phyloP scores from a whole-genome alignment of 768 basidiomycete genomes.

The Leccinum boreale region DNA sequence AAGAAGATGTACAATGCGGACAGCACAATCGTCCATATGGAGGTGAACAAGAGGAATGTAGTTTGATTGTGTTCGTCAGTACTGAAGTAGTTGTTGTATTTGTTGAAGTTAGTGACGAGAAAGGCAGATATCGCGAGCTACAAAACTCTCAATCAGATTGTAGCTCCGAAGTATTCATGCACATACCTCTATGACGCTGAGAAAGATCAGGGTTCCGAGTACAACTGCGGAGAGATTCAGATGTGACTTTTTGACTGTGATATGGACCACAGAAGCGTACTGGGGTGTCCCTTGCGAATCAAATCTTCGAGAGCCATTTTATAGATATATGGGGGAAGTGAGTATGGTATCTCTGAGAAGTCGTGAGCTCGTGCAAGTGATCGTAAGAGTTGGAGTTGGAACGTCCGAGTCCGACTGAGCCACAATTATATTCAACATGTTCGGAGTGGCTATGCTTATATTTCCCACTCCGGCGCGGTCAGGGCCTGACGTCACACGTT shows the following conservation, averaged over 20 bases:
- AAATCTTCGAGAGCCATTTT: conserved; percentile 38
- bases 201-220: conserved; percentile 48
- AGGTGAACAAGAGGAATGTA: conserved; percentile 66
- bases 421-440: conserved; percentile 21
- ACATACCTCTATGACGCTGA: conserved; percentile 63
- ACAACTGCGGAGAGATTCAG: conserved; percentile 42
- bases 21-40: conserved; percentile 65
- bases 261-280: conserved; percentile 33
- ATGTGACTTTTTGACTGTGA: neutral
- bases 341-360: conserved; percentile 14
- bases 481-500: conserved; percentile 19
- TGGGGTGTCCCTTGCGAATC: conserved; percentile 53
- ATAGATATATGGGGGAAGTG: conserved; percentile 2
- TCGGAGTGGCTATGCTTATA: conserved; percentile 19
- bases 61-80: conserved; percentile 56
- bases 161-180: neutral
- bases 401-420: conserved; percentile 4
- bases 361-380: conserved; percentile 30
- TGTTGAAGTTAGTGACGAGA: conserved; percentile 61
- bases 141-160: neutral
- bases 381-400: conserved; percentile 13
- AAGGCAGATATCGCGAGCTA: conserved; percentile 73
- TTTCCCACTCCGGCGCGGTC: conserved; percentile 8
- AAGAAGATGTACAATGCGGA: conserved; percentile 49
- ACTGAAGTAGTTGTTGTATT: conserved; percentile 49